phyloP scores from a whole-genome alignment of 2,329 filamentous ascomycete genomes.

The Ascochyta clinopodiicola region DNA sequence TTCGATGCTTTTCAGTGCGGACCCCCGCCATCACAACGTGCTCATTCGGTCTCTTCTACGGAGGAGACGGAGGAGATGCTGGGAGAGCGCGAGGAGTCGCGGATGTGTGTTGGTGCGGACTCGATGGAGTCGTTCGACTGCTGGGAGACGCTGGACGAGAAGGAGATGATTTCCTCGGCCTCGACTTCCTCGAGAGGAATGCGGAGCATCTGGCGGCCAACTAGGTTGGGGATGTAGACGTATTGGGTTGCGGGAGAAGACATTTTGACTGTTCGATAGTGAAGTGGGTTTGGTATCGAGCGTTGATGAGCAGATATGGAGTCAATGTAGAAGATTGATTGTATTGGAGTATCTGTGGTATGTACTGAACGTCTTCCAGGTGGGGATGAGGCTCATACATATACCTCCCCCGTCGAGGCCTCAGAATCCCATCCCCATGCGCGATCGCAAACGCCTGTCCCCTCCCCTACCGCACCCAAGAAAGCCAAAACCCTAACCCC shows the following conservation, averaged over 20 bases:
- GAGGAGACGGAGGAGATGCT: conserved; percentile 35
- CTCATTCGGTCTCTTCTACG: conserved; percentile 26
- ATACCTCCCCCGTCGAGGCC: conserved; percentile 11
- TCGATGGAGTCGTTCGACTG: conserved; percentile 22
- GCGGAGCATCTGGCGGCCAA: conserved; percentile 47
- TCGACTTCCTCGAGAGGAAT: conserved; percentile 39
- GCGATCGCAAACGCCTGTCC: conserved; percentile 20
- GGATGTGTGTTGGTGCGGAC: conserved; percentile 23
- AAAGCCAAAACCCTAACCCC: conserved; percentile 28
- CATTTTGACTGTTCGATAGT: conserved; percentile 28
- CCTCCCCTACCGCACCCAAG: conserved; percentile 15
- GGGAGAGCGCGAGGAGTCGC: conserved; percentile 35
- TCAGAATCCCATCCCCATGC: conserved; percentile 12
- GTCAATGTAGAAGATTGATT: conserved; percentile 7
- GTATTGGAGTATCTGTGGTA: conserved; percentile 9
- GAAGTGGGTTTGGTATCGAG: conserved; percentile 5
- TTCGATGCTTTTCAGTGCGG: conserved; percentile 9
- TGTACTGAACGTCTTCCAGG: conserved; percentile 4
- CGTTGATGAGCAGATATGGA: conserved; percentile 5
- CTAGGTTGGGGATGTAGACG: conserved; percentile 50
- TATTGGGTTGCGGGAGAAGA: conserved; percentile 41
- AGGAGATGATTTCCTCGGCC: conserved; percentile 23
- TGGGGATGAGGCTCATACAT: conserved; percentile 16
- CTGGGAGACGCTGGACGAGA: conserved; percentile 20
- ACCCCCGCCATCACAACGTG: conserved; percentile 2